Evolutionary conservation across 176 grass and related monocot genomes (phyloP).

Genomic region (Oryza nivara): DNA sequence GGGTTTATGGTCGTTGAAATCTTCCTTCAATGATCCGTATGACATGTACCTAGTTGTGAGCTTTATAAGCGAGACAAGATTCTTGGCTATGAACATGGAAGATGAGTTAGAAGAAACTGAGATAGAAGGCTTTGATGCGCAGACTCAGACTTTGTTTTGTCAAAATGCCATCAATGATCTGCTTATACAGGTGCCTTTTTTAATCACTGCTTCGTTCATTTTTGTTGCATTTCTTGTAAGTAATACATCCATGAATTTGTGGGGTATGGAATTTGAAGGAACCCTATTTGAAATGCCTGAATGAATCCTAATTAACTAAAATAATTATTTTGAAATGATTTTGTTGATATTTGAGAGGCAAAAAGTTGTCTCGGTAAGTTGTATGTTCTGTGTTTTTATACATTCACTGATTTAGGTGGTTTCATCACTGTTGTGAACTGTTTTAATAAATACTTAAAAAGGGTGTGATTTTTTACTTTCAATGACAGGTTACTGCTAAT

Average conservation of each 20-base stretch:
- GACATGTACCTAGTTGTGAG: slow-evolving; percentile 93
- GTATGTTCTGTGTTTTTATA: not conserved
- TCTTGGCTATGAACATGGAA: slow-evolving; percentile 98
- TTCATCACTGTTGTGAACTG: not conserved
- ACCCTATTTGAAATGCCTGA: not conserved
- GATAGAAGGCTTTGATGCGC: slow-evolving; percentile 92
- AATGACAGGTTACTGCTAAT: slow-evolving; percentile 77
- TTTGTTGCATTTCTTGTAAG: slow-evolving; percentile 23
- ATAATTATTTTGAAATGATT: not conserved
- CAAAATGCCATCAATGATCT: slow-evolving; percentile 90
- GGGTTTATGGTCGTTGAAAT: slow-evolving; percentile 88
- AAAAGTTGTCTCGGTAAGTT: slow-evolving; percentile 9
- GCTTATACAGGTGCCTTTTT: slow-evolving; percentile 71
- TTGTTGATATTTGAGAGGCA: not conserved
- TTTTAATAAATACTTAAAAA: slow-evolving; percentile 24
- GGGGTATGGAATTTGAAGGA: not conserved
- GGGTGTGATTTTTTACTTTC: slow-evolving; percentile 34
- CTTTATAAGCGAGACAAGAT: slow-evolving; percentile 95
- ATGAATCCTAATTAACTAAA: not conserved
- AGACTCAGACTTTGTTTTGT: slow-evolving; percentile 92
- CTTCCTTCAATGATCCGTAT: slow-evolving; percentile 70
- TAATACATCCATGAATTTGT: not conserved
- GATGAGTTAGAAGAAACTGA: slow-evolving; percentile 94
- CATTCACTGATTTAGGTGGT: slow-evolving; percentile 5
- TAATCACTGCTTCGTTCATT: not conserved